Percentiles rank a stretch among this genome's conserved stretches.
These are phyloP conservation scores for Pterocarpus santalinus DNA, from an alignment of 306 rosid genomes.

Conservation along the genomic window DNA sequence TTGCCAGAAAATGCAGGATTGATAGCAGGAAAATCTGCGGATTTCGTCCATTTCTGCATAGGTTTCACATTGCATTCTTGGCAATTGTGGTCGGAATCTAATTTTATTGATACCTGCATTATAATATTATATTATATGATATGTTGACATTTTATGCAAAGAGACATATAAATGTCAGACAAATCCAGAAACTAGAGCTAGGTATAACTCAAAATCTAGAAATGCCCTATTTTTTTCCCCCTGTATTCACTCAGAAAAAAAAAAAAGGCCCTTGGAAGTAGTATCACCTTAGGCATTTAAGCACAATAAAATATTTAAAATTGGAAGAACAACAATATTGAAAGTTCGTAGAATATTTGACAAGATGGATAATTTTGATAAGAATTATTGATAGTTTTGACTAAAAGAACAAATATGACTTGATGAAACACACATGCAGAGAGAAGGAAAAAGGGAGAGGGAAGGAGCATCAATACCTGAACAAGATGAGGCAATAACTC, in stretches of 20 bases:
- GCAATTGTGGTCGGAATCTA: conserved; percentile 59
- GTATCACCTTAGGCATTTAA: too few relatives aligned
- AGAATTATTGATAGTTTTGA: not conserved
- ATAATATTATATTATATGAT: not conserved
- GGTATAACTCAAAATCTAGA: too few relatives aligned
- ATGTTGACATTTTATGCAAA: not conserved
- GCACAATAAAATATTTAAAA: too few relatives aligned
- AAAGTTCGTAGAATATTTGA: not conserved
- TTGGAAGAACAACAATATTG: too few relatives aligned
- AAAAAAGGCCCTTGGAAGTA: too few relatives aligned
- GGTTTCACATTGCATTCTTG: conserved; percentile 64
- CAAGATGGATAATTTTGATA: not conserved
- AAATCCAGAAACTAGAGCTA: not conserved
- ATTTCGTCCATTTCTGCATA: conserved; percentile 63
- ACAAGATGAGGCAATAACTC: conserved; percentile 74
- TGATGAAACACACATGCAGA: not conserved
- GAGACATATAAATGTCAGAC: not conserved
- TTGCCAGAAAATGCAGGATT: conserved; percentile 76
- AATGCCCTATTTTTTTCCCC: too few relatives aligned
- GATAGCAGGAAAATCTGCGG: conserved; percentile 82
- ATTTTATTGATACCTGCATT: conserved; percentile 66
- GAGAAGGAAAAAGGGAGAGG: not conserved
- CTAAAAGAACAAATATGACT: not conserved
- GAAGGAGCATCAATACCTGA: conserved; percentile 56
- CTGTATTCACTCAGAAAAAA: too few relatives aligned